Percentiles rank a stretch among this genome's conserved stretches.
Conservation (phyloP, 1,284 basidiomycete species). For the Moniliophthora roreri region DNA sequence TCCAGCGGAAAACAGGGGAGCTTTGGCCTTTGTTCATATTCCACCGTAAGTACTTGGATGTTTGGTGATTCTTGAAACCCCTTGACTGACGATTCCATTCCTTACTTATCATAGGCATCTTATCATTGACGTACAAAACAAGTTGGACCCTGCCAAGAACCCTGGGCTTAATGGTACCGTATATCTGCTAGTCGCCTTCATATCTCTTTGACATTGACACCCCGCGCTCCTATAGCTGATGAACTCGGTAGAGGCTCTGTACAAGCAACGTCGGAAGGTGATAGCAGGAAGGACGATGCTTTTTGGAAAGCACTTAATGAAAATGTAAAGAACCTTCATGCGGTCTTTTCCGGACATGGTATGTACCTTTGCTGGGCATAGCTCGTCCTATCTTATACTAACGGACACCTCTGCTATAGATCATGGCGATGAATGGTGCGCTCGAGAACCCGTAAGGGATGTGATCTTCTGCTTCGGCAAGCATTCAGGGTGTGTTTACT, state of each 20-base stretch:
- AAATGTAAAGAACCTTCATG: slow-evolving; percentile 63
- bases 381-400: not conserved
- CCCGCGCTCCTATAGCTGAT: slow-evolving; percentile 41
- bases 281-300: slow-evolving; percentile 44
- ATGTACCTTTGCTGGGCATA: slow-evolving; percentile 14
- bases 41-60: slow-evolving; percentile 43
- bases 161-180: slow-evolving; percentile 62
- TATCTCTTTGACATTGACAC: not conserved
- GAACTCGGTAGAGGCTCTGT: slow-evolving; percentile 55
- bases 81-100: too few relatives aligned
- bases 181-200: not conserved
- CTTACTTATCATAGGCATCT: slow-evolving; percentile 45
- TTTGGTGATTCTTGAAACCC: not conserved
- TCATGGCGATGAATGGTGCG: slow-evolving; percentile 75
- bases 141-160: slow-evolving; percentile 46
- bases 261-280: slow-evolving; percentile 45
- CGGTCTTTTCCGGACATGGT: slow-evolving; percentile 69
- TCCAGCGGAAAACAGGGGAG: slow-evolving; percentile 43
- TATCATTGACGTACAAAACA: slow-evolving; percentile 49
- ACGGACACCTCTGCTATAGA: too few relatives aligned
- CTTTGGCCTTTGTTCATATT: slow-evolving; percentile 71
- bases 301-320: slow-evolving; percentile 63
- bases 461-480: slow-evolving; percentile 73
- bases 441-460: slow-evolving; percentile 55
- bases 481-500: slow-evolving; percentile 59